Conservation (phyloP, 2,329 filamentous ascomycete genomes). For the Trematosphaeria pertusa region DNA sequence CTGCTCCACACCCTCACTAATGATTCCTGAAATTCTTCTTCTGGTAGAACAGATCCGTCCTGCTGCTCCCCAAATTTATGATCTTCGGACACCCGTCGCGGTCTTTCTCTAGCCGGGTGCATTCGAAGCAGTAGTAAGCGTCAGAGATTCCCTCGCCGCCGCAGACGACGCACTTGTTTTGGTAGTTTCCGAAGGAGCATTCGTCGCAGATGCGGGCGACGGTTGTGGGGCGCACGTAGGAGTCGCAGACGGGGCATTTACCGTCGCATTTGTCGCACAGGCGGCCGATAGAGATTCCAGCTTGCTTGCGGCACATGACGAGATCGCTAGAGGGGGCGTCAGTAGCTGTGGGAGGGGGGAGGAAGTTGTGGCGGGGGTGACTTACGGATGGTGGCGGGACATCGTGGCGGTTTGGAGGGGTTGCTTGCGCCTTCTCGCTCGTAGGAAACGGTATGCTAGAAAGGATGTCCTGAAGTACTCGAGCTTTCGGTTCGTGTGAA, state of each 20-base stretch:
- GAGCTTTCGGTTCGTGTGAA: no score
- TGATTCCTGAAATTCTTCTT: constrained; percentile 75
- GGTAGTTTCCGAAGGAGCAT: constrained; percentile 99
- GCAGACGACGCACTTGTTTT: constrained; percentile 99
- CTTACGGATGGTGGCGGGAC: constrained; percentile 93
- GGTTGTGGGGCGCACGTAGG: constrained; percentile 96
- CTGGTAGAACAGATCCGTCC: constrained; percentile 87
- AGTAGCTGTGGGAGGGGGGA: constrained; percentile 8
- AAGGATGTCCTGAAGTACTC: no score
- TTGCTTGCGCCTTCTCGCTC: no score
- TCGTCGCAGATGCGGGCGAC: constrained; percentile 99
- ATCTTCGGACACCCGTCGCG: constrained; percentile 98
- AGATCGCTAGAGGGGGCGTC: constrained; percentile 71
- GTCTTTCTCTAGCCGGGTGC: constrained; percentile 95
- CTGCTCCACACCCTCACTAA: no score
- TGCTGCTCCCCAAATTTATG: constrained; percentile 93
- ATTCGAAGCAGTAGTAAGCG: constrained; percentile 99
- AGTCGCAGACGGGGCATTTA: constrained; percentile 99
- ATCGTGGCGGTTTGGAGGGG: constrained; percentile 56
- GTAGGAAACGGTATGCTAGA: no score
- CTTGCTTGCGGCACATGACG: constrained; percentile 99
- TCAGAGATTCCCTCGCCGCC: constrained; percentile 98
- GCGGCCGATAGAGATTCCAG: constrained; percentile 96
- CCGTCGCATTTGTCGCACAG: constrained; percentile 99
- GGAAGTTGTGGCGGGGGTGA: constrained; percentile 25